phyloP scores from a whole-genome alignment of 202 grass and related monocot species.

The Bolboschoenoplectus hybrid region DNA sequence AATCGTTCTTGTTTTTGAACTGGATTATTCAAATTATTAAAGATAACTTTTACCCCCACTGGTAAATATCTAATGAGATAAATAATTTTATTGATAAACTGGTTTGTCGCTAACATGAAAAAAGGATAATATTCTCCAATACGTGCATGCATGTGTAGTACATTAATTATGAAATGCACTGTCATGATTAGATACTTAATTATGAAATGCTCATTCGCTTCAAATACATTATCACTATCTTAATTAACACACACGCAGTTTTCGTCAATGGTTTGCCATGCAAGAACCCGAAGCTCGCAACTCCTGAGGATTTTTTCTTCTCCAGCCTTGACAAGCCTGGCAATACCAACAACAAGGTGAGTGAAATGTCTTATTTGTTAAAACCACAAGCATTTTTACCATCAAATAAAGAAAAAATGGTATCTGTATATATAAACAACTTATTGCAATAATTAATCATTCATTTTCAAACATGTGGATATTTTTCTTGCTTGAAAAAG shows the following conservation, averaged over 20 bases:
- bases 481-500: background rate
- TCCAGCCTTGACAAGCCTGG: slow-evolving; percentile 38
- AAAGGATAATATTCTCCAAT: too few species aligned
- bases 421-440: background rate
- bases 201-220: background rate
- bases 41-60: too few species aligned
- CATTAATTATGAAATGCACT: background rate
- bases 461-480: background rate
- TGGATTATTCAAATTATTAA: too few species aligned
- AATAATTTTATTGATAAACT: background rate
- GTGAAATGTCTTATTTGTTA: background rate
- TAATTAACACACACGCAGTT: slow-evolving; percentile 24
- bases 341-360: slow-evolving; percentile 38
- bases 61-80: too few species aligned
- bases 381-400: background rate
- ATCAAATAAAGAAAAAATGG: background rate
- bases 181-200: background rate
- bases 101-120: background rate
- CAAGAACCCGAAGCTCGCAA: slow-evolving; percentile 38
- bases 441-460: background rate
- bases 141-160: background rate
- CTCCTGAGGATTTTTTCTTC: slow-evolving; percentile 42
- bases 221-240: too few species aligned
- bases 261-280: slow-evolving; percentile 44
- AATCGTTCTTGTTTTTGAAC: too few species aligned